Evolutionary conservation across 306 rosid species (phyloP).

Genomic region (Dryas alaskensis): DNA sequence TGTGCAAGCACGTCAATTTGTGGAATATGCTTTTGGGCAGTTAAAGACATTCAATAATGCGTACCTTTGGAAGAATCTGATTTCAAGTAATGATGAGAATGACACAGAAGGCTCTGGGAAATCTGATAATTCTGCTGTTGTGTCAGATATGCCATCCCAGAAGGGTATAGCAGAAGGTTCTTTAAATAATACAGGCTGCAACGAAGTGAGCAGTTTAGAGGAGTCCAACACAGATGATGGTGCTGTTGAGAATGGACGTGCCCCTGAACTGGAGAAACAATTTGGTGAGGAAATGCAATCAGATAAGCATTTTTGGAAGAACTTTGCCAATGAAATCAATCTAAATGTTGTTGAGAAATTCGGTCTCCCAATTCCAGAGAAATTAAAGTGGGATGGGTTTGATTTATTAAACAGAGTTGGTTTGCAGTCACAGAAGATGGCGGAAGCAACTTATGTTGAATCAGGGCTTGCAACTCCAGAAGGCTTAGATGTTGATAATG

Average conservation of each 20-base stretch:
- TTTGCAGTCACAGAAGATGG: constrained; percentile 64
- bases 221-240: constrained; percentile 29
- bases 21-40: constrained; percentile 88
- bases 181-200: constrained; percentile 20
- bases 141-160: constrained; percentile 33
- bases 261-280: constrained; percentile 33
- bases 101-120: constrained; percentile 29
- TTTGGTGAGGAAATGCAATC: constrained; percentile 42
- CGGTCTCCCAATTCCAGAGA: constrained; percentile 67
- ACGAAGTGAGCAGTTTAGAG: constrained; percentile 30
- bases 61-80: constrained; percentile 40
- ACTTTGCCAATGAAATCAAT: constrained; percentile 63
- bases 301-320: constrained; percentile 72
- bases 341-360: constrained; percentile 69
- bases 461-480: constrained; percentile 87
- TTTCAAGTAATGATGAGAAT: constrained; percentile 31
- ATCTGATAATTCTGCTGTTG: constrained; percentile 29
- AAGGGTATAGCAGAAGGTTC: constrained; percentile 34
- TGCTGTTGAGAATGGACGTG: constrained; percentile 39
- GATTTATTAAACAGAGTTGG: constrained; percentile 76
- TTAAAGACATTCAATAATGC: constrained; percentile 69
- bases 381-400: constrained; percentile 87
- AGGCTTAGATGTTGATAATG: constrained; percentile 34
- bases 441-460: constrained; percentile 69
- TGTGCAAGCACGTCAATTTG: constrained; percentile 85